Base-by-base conservation (phyloP, 116 monocot genomes). In the Posidonia oceanica region DNA sequence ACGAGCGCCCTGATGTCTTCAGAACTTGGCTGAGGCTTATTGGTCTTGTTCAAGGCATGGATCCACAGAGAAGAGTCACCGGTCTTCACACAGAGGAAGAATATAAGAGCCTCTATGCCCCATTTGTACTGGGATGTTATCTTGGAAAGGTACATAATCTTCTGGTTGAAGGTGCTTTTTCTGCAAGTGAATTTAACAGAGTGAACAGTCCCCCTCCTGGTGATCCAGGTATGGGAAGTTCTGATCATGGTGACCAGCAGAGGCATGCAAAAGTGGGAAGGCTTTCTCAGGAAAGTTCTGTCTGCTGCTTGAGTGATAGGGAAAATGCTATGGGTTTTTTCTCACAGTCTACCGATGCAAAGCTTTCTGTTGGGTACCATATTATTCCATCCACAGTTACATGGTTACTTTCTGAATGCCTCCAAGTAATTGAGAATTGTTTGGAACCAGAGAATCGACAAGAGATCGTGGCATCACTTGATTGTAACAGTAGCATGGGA, bases 41-140 rank as follows among this genome's bases (percentile, higher is more conserved):
- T 72, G 68, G 72, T 63, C 74, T 81, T 58, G 76, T 93, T 17
- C 98, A 99, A 81, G 93, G 85, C 36, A 90, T 93, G 82, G 86
- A 99, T 72, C 66, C 88, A 63, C 98, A 83, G 48, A 99, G 83
- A 69, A 82, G 93, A 79, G 76, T 70, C 29, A 82, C 82, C 42
- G 69, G 79, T 51, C 20, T 74, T 70, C 86, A 79, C 63, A 66
- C 54, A 41, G 90, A 88, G 74, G 90, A 93, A 7, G 90, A 93
- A 74, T 81, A 86, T 79, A 80, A 80, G 36, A 75, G 79, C 61
- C 39, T 81, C 29, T n/a, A 74, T 54, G 17, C 55, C 12, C 83
- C 86, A 14, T 99, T 99, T 80, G 7, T 76, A 3, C 69, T 93
- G 42, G 82, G 75, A 3, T 66, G 76, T 39, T 83, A 61, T 80